Percentiles rank a stretch among this genome's conserved stretches.
phyloP scores from a whole-genome alignment of 169 alveolate genomes.

The Babesia microti region DNA sequence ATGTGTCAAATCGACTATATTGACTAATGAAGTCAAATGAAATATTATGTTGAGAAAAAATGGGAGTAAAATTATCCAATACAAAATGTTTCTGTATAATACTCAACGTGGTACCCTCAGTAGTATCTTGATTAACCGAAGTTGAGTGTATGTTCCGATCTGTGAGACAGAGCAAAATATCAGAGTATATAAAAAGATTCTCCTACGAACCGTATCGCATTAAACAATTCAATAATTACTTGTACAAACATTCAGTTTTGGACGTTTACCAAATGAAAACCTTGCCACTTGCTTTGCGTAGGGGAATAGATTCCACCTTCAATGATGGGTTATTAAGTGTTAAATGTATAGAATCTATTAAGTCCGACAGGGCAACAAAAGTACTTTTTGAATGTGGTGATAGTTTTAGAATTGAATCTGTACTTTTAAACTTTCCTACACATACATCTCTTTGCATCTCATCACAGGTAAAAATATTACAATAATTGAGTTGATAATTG shows the following conservation, averaged over 20 bases:
- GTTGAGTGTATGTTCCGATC: constrained; percentile 43
- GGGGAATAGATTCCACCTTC: constrained; percentile 36
- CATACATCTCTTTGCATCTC: constrained; percentile 72
- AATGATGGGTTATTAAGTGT: constrained; percentile 42
- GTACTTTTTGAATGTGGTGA: constrained; percentile 62
- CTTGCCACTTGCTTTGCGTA: constrained; percentile 50
- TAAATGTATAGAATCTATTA: constrained; percentile 40
- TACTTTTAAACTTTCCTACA: constrained; percentile 59
- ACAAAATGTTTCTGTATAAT: too few relatives aligned
- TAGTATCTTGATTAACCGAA: too few relatives aligned
- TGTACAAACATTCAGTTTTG: constrained; percentile 45
- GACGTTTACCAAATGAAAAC: constrained; percentile 48
- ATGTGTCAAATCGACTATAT: too few relatives aligned
- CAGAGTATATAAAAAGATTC: constrained; percentile 10
- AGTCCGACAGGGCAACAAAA: constrained; percentile 62
- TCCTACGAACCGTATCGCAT: constrained; percentile 41
- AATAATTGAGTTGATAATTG: background rate
- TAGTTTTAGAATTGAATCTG: constrained; percentile 68
- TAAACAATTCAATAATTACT: constrained; percentile 46
- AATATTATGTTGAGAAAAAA: too few relatives aligned
- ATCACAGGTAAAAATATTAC: constrained; percentile 46
- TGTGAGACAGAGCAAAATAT: constrained; percentile 16
- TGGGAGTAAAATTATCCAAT: too few relatives aligned
- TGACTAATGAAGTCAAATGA: too few relatives aligned
- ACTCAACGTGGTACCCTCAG: too few relatives aligned